Evolutionary conservation across 441 rosid species (phyloP), one percentile per base, ranked within the genome.

Genomic region (Kokia cookei): DNA sequence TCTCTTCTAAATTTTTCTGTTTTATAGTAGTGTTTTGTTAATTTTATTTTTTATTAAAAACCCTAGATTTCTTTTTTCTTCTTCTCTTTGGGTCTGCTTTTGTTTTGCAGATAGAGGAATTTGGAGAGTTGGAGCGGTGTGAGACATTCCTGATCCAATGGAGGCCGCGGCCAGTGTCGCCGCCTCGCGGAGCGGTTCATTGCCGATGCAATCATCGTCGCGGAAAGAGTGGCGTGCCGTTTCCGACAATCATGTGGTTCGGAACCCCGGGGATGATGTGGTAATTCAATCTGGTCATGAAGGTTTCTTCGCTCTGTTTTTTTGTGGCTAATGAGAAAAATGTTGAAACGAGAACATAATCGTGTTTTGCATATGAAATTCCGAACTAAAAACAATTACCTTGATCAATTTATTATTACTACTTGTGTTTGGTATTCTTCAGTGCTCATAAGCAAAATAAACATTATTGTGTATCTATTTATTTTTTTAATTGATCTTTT

Each of bases 211-310:
- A 5, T 82, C 89, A n/a, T 77, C 87, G 48, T 77, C 87, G 6
- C 81, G 96, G 81, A 93, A 93, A 85, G 94, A 93, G 84, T 91
- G 98, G 99, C 97, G 96, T 50, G 97, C 97, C 50, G 90, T 91
- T 75, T 82, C 98, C 22, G 99, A 96, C 72, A 88, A 87, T 54
- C 97, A 90, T 73, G 78, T 86, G 8, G 84, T 73, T 78, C 88
- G 90, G 59, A 87, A 80, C 79, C 75, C 78, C 2, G 83, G 79
- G 11, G 90, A 89, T 54, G 94, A 91, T 81, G 97, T 87, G 75
- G 82, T 80, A 71, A 57, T 80, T 69, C 65, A 35, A 29, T 27
- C 8, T 26, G 14, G 71, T 51, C 42, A 42, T 59, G n/a, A 35
- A 66, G 15, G 0, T 64, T 43, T 55, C 15, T 54, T 26, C 14